Conservation (phyloP, 805 yeast genomes). For the Komagataella pseudopastoris region DNA sequence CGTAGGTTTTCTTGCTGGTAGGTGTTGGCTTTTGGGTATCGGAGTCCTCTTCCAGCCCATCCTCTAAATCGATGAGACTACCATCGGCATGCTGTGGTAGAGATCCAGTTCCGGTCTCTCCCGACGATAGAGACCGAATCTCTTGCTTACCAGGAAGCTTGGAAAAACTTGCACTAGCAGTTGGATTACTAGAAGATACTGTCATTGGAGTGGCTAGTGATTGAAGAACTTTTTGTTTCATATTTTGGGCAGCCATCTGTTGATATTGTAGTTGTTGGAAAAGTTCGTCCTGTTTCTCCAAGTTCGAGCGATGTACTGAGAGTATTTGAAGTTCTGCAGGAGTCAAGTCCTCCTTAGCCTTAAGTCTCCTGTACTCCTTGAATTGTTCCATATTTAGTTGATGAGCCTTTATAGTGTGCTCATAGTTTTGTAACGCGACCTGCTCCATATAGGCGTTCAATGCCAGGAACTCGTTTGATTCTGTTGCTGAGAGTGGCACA, state of each 20-base stretch:
- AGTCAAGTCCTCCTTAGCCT: neutral
- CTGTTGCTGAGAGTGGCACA: neutral
- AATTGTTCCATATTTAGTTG: neutral
- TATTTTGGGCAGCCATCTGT: neutral
- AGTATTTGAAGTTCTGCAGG: neutral
- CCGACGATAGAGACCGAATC: neutral
- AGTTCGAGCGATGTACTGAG: neutral
- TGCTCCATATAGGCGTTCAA: neutral
- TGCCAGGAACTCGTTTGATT: neutral
- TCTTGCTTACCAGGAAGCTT: neutral
- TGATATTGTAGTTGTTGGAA: neutral
- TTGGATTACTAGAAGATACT: neutral
- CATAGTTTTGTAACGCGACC: neutral
- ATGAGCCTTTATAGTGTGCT: neutral
- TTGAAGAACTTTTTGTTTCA: neutral
- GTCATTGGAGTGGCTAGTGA: neutral
- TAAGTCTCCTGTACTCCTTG: neutral
- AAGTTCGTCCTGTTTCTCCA: neutral
- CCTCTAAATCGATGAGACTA: constrained; percentile 4
- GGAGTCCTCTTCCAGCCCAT: constrained; percentile 1
- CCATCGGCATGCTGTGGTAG: constrained; percentile 2
- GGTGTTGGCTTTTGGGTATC: neutral
- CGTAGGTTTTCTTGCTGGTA: neutral
- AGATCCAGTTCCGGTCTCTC: neutral
- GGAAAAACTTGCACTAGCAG: neutral